These are phyloP conservation scores for Cucumis cinereus DNA, from an alignment of 306 rosid species.

Conservation along the genomic window DNA sequence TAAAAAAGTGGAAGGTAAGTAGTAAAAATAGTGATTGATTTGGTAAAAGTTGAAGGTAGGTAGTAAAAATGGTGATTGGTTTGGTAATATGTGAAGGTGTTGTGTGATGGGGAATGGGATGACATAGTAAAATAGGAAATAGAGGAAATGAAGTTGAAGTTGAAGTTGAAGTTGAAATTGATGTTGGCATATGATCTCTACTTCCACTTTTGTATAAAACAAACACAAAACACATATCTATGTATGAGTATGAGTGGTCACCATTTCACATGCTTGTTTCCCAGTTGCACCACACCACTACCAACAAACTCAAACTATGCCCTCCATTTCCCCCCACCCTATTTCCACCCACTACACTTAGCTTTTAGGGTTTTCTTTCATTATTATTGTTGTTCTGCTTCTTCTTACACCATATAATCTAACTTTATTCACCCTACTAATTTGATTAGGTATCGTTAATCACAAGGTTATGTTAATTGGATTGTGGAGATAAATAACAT, in stretches of 20 bases:
- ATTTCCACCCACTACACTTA: background rate
- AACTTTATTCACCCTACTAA: no score
- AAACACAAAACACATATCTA: background rate
- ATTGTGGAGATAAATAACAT: no score
- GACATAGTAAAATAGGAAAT: background rate
- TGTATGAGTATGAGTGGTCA: background rate
- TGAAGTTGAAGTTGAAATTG: background rate
- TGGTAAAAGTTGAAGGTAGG: no score
- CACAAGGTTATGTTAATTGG: no score
- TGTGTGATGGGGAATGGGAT: background rate
- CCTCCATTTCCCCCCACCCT: background rate
- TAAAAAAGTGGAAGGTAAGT: no score
- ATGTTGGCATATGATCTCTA: background rate
- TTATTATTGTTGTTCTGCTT: background rate
- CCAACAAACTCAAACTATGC: background rate
- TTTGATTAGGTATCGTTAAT: no score
- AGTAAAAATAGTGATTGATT: no score
- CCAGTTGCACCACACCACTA: background rate
- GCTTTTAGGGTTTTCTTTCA: background rate
- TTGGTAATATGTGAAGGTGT: background rate
- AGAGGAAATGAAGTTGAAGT: background rate
- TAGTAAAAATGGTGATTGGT: no score
- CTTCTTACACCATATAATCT: background rate
- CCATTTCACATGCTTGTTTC: slow-evolving; percentile 4
- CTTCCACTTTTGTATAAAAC: background rate